Percentiles rank a stretch among this genome's conserved stretches.
Evolutionary conservation across 352 stramenopile genomes (phyloP).

Genomic region (Phytopythium vexans): DNA sequence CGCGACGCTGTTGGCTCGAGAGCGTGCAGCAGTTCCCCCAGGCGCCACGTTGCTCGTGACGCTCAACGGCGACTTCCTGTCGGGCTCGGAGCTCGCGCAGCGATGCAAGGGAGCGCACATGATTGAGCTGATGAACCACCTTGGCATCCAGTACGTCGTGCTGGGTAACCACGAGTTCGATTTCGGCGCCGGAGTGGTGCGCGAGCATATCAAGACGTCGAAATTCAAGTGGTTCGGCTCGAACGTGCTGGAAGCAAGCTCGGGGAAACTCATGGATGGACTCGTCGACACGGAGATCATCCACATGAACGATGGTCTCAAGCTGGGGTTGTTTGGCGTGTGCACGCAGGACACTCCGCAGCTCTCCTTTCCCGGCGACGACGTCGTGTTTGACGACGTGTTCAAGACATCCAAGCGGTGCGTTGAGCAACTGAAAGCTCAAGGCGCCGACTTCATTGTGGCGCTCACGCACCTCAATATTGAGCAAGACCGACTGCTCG

Average conservation of each 20-base stretch:
- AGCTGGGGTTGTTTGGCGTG: conserved; percentile 68
- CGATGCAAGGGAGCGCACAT: conserved; percentile 71
- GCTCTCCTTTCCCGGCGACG: conserved; percentile 13
- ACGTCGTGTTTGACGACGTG: conserved; percentile 29
- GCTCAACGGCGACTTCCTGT: conserved; percentile 79
- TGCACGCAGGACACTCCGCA: conserved; percentile 63
- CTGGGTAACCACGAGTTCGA: conserved; percentile 84
- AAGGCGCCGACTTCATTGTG: conserved; percentile 67
- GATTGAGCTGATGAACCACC: conserved; percentile 74
- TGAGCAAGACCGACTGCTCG: conserved; percentile 51
- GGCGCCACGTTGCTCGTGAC: conserved; percentile 63
- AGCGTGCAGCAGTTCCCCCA: conserved; percentile 33
- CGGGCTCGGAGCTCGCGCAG: conserved; percentile 56
- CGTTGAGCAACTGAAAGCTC: conserved; percentile 37
- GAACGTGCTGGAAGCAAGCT: conserved; percentile 48
- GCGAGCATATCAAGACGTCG: conserved; percentile 49
- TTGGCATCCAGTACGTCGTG: conserved; percentile 71
- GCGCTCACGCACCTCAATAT: conserved; percentile 70
- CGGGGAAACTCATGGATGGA: conserved; percentile 25
- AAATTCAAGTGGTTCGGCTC: conserved; percentile 75
- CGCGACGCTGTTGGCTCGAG: conserved; percentile 51
- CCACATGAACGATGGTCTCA: conserved; percentile 42
- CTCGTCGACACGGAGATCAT: conserved; percentile 60
- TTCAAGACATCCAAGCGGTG: conserved; percentile 20
- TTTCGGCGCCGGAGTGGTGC: conserved; percentile 52